A percentile compares a stretch with the other conserved stretches of the same genome.
phyloP scores from a whole-genome alignment of 305 asterid species.

The Fraxinus ornus region DNA sequence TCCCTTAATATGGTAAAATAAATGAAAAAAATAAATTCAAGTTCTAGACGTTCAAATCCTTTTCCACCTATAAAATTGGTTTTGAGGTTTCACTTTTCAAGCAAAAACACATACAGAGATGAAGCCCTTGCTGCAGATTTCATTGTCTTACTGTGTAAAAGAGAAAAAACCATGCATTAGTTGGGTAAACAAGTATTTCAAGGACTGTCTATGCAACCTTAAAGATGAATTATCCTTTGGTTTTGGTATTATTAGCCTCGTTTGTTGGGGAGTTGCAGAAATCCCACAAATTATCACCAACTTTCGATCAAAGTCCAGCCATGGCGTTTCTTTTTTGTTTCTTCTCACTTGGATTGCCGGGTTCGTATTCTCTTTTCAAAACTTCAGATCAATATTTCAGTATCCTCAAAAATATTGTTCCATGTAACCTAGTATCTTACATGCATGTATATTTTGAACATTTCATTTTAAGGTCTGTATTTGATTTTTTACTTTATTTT shows the following conservation, averaged over 20 bases:
- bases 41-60: neutral
- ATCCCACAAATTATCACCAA: conserved; percentile 87
- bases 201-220: conserved; percentile 72
- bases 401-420: neutral
- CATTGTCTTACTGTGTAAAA: conserved; percentile 41
- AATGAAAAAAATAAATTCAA: neutral
- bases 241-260: conserved; percentile 66
- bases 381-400: neutral
- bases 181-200: conserved; percentile 68
- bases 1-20: neutral
- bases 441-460: neutral
- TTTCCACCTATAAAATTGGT: neutral
- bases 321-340: conserved; percentile 71
- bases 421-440: neutral
- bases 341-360: conserved; percentile 85
- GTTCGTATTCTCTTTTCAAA: conserved; percentile 27
- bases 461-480: neutral
- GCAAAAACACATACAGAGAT: conserved; percentile 8
- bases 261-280: conserved; percentile 88
- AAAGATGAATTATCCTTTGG: conserved; percentile 65
- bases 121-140: conserved; percentile 21
- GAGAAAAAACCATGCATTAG: conserved; percentile 57
- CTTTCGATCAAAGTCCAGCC: conserved; percentile 70
- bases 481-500: neutral
- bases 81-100: neutral